Base-by-base conservation (phyloP, 148 eudicot species). In the Linanthus parryae region DNA sequence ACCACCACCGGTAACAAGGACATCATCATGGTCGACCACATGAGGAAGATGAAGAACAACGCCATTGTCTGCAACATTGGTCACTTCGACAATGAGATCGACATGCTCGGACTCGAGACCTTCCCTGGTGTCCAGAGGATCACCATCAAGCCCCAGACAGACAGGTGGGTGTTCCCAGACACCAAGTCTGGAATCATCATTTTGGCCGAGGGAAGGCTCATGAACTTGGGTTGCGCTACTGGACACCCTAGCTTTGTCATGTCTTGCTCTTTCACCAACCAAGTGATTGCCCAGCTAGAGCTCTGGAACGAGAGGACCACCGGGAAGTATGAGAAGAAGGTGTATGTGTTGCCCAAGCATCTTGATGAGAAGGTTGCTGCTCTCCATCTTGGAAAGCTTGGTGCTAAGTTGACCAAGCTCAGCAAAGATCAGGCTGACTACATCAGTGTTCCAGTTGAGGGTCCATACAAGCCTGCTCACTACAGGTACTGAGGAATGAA, bases 31-130 rank as follows among this genome's bases (percentile, higher is more conserved):
- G 73, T 90, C 6, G 61, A 64, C 69, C 78, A 90, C 85, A 85
- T 90, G 97, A 78, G 48, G 68, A 78, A 80, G 73, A 90, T 90
- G 97, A 90, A 90, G 81, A 85, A 90, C 85, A 85, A 90, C 27
- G 95, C 97, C 61, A 85, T 90, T 43, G 97, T 90, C 18, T 90
- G 95, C 82, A 90, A 90, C 92, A 90, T 90, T 40, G 97, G 97
- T 15, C 97, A 90, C 74, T 85, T 90, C 43, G 97, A 90, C 78
- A 90, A 90, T 31, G 97, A 90, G 33, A 85, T 90, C 16, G 88
- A 90, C 76, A 80, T 85, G 91, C 76, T 36, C 0, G 92, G 92
- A 1, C 78, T 90, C 0, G 95, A 85, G 78, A 85, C 58, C 14
- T 85, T 22, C 85, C 92, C 95, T 0, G 95, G 97, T 5, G 66